A percentile compares a stretch with the other conserved stretches of the same genome.
Evolutionary conservation across 371 early-diverging fungal species (phyloP).

Genomic region (Mortierella sp.): DNA sequence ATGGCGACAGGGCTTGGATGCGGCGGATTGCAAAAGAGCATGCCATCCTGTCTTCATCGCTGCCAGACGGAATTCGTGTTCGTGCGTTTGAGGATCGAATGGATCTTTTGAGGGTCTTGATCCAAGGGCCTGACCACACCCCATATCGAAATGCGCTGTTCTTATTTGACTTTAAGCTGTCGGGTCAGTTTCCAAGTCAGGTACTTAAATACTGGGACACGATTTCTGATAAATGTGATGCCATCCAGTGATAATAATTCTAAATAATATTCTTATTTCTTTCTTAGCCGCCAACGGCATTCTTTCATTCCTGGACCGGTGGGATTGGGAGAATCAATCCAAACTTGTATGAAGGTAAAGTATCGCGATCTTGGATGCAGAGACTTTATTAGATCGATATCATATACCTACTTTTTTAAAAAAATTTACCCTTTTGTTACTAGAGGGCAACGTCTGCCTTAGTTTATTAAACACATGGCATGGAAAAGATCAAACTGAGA

Average conservation of each 20-base stretch:
- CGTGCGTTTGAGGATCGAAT: constrained; percentile 64
- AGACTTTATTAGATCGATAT: neutral
- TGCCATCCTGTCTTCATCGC: constrained; percentile 42
- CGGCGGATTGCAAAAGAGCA: constrained; percentile 50
- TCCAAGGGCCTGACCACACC: constrained; percentile 62
- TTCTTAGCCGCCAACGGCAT: constrained; percentile 58
- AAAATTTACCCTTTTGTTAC: neutral
- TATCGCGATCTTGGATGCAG: neutral
- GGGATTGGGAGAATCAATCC: constrained; percentile 66
- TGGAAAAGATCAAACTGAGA: constrained; percentile 64
- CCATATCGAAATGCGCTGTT: constrained; percentile 62
- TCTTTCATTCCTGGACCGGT: constrained; percentile 65
- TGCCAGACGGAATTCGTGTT: constrained; percentile 63
- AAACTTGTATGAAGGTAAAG: constrained; percentile 62
- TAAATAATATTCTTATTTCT: neutral
- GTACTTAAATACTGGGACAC: constrained; percentile 10
- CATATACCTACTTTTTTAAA: neutral
- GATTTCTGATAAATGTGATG: neutral
- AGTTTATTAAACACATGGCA: constrained; percentile 68
- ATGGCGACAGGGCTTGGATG: constrained; percentile 40
- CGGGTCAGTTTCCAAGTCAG: constrained; percentile 58
- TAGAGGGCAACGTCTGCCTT: constrained; percentile 65
- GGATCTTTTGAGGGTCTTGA: constrained; percentile 62
- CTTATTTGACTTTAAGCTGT: constrained; percentile 63
- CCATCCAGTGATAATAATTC: neutral